Evolutionary conservation across 306 rosid genomes (phyloP).

Genomic region (Cyamopsis tetragonoloba): DNA sequence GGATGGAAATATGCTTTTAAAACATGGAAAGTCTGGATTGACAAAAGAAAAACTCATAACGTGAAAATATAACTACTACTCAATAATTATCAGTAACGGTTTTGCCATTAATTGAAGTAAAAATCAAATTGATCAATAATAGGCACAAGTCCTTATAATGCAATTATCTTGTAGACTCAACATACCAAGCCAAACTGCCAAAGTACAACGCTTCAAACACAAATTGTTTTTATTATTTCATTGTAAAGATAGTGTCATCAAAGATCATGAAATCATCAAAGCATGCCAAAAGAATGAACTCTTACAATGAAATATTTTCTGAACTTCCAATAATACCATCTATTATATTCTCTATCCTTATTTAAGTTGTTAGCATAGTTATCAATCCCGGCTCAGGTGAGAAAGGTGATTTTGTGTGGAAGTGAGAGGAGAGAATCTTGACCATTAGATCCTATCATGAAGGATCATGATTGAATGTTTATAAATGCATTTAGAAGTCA

Average conservation of each 20-base stretch:
- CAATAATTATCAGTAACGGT: slow-evolving; percentile 10
- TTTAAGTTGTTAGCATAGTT: no score
- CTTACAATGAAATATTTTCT: no score
- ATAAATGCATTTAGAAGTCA: no score
- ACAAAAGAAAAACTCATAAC: background rate
- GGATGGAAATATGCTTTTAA: background rate
- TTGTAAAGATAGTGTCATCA: background rate
- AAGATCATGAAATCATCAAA: background rate
- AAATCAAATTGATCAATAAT: background rate
- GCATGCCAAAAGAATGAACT: background rate
- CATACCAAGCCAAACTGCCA: background rate
- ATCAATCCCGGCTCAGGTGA: no score
- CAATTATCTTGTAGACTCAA: background rate
- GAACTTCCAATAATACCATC: no score
- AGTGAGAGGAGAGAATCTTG: no score
- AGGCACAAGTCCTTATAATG: background rate
- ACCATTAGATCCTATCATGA: no score
- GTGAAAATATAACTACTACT: background rate
- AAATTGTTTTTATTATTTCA: background rate
- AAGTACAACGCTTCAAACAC: background rate
- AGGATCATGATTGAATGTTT: no score
- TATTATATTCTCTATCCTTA: no score
- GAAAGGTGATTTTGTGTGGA: no score
- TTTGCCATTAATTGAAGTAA: background rate
- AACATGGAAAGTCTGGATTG: slow-evolving; percentile 11